Evolutionary conservation across 2,329 filamentous ascomycete species (phyloP), one percentile per base, ranked within the genome.

Genomic region (Fusarium austroafricanum): DNA sequence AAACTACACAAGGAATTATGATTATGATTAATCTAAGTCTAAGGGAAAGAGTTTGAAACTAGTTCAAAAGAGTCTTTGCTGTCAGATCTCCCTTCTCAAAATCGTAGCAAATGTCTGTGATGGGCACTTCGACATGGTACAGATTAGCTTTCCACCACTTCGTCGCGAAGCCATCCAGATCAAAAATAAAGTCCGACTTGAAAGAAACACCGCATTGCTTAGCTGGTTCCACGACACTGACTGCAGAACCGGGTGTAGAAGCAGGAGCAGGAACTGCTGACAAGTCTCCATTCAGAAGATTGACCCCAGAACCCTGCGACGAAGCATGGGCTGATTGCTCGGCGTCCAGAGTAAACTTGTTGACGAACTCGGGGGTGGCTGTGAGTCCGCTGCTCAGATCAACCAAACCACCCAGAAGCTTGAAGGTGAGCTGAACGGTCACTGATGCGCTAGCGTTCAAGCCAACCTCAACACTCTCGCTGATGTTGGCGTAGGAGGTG

Each of bases 71-170:
- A 1, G 6, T 2, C 26, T 15, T 52, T 43, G 3, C 21, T 52
- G 17, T 3, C 17, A 31, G 21, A 2, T 15, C 5, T 23, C 20
- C 6, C 6, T 43, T 21, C 55, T 18, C 35, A 14, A 61, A 55
- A 2, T 43, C 50, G n/a, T 61, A 61, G 7, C 58, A 61, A 10
- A 55, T 4, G 21, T 61, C 58, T 3, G 56, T 40, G 4, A 61
- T 61, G 0, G 58, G 58, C 2, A 61, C 39, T 28, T 61, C 46
- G 2, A 61, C 56, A 21, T 61, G 56, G 6, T 54, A 61, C 1
- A 61, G n/a, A 15, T 61, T 61, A 4, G 56, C 56, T n/a, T 52
- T 61, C 6, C 21, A 51, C 58, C 58, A 61, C 31, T 44, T 61
- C 5, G 58, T 61, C 15, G 58, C 58, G 17, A 61, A 61, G 1